A percentile compares a stretch with the other conserved stretches of the same genome.
Evolutionary conservation across 352 stramenopile species (phyloP).

Genomic region (Phytopythium helicoides): DNA sequence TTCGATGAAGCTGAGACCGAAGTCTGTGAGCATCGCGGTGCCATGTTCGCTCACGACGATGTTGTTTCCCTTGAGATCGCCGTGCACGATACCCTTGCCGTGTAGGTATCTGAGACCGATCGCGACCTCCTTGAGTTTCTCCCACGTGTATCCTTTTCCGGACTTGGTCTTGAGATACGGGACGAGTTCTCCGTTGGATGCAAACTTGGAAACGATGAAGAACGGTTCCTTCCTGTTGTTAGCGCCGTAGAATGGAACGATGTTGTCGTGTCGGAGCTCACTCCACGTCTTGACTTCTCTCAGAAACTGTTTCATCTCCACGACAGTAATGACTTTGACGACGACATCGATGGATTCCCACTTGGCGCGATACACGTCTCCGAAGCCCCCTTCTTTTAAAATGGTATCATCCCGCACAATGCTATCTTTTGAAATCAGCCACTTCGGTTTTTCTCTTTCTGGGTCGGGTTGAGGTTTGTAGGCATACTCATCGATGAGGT

Average conservation of each 20-base stretch:
- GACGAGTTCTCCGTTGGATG: constrained; percentile 9
- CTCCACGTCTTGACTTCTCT: constrained; percentile 15
- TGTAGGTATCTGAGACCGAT: constrained; percentile 17
- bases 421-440: constrained; percentile 6
- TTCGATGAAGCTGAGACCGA: constrained; percentile 6
- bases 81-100: constrained; percentile 20
- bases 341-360: constrained; percentile 10
- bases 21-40: no score
- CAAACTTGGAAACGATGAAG: constrained; percentile 19
- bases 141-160: constrained; percentile 3
- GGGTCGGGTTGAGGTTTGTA: background rate
- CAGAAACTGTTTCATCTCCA: constrained; percentile 9
- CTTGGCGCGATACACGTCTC: constrained; percentile 14
- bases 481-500: background rate
- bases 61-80: no score
- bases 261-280: constrained; percentile 10
- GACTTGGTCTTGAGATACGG: constrained; percentile 12
- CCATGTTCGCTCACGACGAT: no score
- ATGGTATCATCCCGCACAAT: background rate
- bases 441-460: constrained; percentile 4
- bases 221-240: constrained; percentile 14
- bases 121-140: constrained; percentile 12
- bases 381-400: constrained; percentile 3
- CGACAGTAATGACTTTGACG: constrained; percentile 11
- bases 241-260: constrained; percentile 15